These are phyloP conservation scores for Arthrocladium fulminans DNA, from an alignment of 2,329 filamentous ascomycete species.

Conservation along the genomic window DNA sequence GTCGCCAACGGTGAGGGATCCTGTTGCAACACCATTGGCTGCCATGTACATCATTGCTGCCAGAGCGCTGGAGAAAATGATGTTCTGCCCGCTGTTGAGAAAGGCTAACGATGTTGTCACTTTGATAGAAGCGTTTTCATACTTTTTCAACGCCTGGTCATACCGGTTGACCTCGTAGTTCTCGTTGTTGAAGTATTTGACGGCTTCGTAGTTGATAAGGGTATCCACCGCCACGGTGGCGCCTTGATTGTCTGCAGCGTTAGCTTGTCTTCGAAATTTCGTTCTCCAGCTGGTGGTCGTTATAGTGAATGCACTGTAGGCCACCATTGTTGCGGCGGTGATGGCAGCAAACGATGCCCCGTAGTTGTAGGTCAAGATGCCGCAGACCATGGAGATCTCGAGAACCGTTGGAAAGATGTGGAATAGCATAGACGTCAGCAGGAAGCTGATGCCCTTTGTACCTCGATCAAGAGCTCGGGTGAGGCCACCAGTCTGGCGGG, in stretches of 20 bases:
- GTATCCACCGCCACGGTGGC: conserved; percentile 95
- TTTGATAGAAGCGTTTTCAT: conserved; percentile 93
- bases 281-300: conserved; percentile 94
- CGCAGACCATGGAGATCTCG: conserved; percentile 91
- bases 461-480: conserved; percentile 92
- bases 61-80: conserved; percentile 90
- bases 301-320: conserved; percentile 95
- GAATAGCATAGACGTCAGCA: conserved; percentile 97
- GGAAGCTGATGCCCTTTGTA: conserved; percentile 95
- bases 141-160: conserved; percentile 73
- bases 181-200: conserved; percentile 99
- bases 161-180: conserved; percentile 87
- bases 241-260: conserved; percentile 90
- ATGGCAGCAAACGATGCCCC: conserved; percentile 85
- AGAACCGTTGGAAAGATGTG: conserved; percentile 88
- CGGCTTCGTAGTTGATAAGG: conserved; percentile 96
- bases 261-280: conserved; percentile 88
- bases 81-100: conserved; percentile 88
- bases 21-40: conserved; percentile 74
- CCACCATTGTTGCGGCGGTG: conserved; percentile 81
- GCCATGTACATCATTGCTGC: conserved; percentile 98
- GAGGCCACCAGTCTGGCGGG: conserved; percentile 86
- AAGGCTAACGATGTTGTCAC: conserved; percentile 88
- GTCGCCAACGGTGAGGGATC: conserved; percentile 81
- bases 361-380: conserved; percentile 93